phyloP scores from a whole-genome alignment of 352 stramenopile species.

The Thraustochytrium sp. region DNA sequence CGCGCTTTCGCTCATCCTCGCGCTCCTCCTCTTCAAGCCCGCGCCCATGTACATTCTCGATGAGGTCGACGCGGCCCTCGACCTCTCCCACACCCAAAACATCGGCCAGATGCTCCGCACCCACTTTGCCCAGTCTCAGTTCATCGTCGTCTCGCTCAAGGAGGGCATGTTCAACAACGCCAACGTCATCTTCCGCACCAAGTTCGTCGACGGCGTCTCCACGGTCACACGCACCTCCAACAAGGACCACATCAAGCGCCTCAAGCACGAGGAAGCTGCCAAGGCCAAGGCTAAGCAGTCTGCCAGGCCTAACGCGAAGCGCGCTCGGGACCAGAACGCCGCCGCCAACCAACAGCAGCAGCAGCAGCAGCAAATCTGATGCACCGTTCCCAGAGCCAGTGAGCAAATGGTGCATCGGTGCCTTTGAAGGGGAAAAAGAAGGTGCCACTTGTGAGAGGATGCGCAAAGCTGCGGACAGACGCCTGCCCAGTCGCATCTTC shows the following conservation, averaged over 20 bases:
- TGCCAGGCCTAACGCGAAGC: no score
- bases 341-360: neutral
- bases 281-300: conserved; percentile 23
- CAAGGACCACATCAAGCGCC: conserved; percentile 7
- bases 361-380: no score
- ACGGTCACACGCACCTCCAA: conserved; percentile 77
- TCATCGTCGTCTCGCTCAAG: conserved; percentile 99
- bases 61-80: conserved; percentile 97
- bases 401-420: no score
- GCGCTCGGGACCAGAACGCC: conserved; percentile 20
- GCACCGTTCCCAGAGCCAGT: no score
- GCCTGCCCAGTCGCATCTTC: no score
- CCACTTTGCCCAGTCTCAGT: conserved; percentile 98
- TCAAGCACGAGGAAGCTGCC: conserved; percentile 27
- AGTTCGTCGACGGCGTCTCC: conserved; percentile 99
- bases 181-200: conserved; percentile 99
- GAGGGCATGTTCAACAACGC: conserved; percentile 99
- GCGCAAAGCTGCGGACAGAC: no score
- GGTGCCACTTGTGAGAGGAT: no score
- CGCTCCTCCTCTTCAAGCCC: conserved; percentile 96
- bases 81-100: conserved; percentile 99
- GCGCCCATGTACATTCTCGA: conserved; percentile 99
- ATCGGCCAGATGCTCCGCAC: conserved; percentile 99
- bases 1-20: conserved; percentile 95
- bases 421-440: no score